Percentiles rank a stretch among this genome's conserved stretches.
These are phyloP conservation scores for Endoconidiophora laricicola DNA, from an alignment of 2,329 filamentous ascomycete genomes.

Conservation along the genomic window DNA sequence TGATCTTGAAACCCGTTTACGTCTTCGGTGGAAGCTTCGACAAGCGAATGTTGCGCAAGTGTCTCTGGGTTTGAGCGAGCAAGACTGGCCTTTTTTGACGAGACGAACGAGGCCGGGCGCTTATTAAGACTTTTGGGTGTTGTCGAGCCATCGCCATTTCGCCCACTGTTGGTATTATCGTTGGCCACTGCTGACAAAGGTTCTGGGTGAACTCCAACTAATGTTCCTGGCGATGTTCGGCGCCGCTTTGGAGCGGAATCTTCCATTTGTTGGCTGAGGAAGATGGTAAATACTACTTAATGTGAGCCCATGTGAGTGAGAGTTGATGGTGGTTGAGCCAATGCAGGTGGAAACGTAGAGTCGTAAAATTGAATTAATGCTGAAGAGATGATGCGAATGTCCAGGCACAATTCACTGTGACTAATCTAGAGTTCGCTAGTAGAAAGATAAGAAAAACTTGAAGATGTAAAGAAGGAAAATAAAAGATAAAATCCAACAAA, in stretches of 20 bases:
- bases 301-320: no score
- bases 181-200: slow-evolving; percentile 5
- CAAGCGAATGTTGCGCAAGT: slow-evolving; percentile 25
- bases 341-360: no score
- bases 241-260: slow-evolving; percentile 46
- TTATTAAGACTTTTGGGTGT: slow-evolving; percentile 16
- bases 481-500: neutral
- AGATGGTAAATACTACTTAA: no score
- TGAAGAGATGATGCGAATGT: no score
- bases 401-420: no score
- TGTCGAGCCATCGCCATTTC: slow-evolving; percentile 21
- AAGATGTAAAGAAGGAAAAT: no score
- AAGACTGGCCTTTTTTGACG: slow-evolving; percentile 49
- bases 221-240: slow-evolving; percentile 40
- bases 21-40: neutral
- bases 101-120: slow-evolving; percentile 41
- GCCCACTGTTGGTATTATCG: slow-evolving; percentile 15
- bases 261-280: slow-evolving; percentile 23
- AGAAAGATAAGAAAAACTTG: neutral
- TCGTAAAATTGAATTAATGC: neutral
- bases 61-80: slow-evolving; percentile 44
- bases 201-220: slow-evolving; percentile 19
- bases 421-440: no score
- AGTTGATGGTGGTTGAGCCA: no score
- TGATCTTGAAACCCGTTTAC: neutral